Percentiles rank a stretch among this genome's conserved stretches.
Evolutionary conservation across 1,284 basidiomycete species (phyloP).

Genomic region (Malassezia globosa): DNA sequence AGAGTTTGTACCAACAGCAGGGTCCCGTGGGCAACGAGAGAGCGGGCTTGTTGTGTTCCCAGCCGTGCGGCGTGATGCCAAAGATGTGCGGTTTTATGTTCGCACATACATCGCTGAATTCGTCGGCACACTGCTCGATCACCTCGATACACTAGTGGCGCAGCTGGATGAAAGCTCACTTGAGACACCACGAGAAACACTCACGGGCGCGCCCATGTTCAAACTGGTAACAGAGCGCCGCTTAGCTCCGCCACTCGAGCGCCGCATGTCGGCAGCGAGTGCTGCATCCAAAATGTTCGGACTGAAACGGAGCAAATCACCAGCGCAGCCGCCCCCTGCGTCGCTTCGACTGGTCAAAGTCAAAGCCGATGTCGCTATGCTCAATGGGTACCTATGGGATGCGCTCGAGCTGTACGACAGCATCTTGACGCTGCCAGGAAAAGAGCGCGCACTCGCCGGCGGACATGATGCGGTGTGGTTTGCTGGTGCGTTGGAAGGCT

Average conservation of each 20-base stretch:
- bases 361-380: constrained; percentile 32
- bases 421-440: constrained; percentile 24
- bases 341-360: constrained; percentile 36
- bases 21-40: constrained; percentile 27
- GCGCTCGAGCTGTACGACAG: constrained; percentile 33
- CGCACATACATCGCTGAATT: constrained; percentile 37
- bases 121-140: constrained; percentile 33
- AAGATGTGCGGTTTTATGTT: constrained; percentile 43
- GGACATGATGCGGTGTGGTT: constrained; percentile 46
- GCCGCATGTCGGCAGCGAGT: constrained; percentile 14
- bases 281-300: constrained; percentile 21
- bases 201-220: constrained; percentile 12
- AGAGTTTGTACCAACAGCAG: constrained; percentile 12
- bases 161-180: constrained; percentile 34
- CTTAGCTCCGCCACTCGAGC: constrained; percentile 11
- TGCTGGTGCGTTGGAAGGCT: constrained; percentile 42
- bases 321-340: constrained; percentile 7
- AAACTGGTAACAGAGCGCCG: constrained; percentile 6
- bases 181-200: constrained; percentile 44
- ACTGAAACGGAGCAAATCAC: constrained; percentile 18
- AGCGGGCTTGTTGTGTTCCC: constrained; percentile 40
- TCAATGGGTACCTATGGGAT: constrained; percentile 39
- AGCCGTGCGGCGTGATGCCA: constrained; percentile 36
- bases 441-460: constrained; percentile 42
- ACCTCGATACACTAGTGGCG: constrained; percentile 26